These are phyloP conservation scores for Aethionema arabicum DNA, from an alignment of 345 rosid species.

Conservation along the genomic window DNA sequence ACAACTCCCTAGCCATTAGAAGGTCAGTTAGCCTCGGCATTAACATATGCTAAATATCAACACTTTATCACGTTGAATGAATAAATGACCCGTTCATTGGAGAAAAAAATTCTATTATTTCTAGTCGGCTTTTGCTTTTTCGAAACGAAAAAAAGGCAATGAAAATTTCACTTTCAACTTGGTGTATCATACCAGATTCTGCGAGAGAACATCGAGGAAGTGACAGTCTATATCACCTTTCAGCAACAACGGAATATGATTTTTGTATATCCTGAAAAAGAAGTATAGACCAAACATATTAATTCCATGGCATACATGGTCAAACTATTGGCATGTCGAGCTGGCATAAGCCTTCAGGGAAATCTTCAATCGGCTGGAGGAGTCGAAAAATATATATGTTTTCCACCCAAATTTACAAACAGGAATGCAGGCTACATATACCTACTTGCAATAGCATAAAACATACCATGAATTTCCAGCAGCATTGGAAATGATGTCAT, in stretches of 20 bases:
- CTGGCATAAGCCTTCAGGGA: conserved; percentile 11
- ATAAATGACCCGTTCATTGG: neutral
- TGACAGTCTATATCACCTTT: conserved; percentile 48
- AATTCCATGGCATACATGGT: conserved; percentile 4
- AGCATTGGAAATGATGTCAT: conserved; percentile 92
- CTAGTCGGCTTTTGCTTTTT: neutral
- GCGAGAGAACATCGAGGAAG: conserved; percentile 53
- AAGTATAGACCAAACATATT: conserved; percentile 8
- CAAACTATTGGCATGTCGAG: conserved; percentile 7
- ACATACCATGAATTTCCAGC: conserved; percentile 97
- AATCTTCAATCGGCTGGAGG: neutral
- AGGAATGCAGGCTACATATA: conserved; percentile 4
- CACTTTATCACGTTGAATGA: conserved; percentile 5
- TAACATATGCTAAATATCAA: conserved; percentile 27
- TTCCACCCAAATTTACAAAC: conserved; percentile 6
- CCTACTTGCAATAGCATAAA: conserved; percentile 17
- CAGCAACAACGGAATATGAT: conserved; percentile 58
- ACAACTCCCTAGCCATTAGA: conserved; percentile 56
- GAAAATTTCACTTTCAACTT: neutral
- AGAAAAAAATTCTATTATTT: neutral
- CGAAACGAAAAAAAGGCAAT: conserved; percentile 8
- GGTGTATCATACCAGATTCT: conserved; percentile 56
- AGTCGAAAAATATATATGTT: neutral
- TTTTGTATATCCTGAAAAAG: conserved; percentile 73
- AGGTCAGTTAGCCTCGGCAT: conserved; percentile 30